phyloP scores from a whole-genome alignment of 352 stramenopile species.

The Globisporangium nunn region DNA sequence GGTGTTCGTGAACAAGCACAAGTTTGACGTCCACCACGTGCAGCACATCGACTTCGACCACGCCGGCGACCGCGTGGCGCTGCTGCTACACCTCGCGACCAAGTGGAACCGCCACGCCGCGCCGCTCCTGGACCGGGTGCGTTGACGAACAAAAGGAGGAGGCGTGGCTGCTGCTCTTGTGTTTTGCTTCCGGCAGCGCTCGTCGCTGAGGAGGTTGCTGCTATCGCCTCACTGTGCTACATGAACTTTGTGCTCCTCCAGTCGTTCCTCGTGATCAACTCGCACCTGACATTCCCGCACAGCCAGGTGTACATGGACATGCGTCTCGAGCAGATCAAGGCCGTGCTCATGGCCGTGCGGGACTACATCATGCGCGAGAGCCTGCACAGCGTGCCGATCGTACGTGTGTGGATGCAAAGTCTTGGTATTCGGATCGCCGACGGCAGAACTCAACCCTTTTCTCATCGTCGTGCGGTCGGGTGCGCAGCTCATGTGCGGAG shows the following conservation, averaged over 20 bases:
- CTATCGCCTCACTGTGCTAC: background rate
- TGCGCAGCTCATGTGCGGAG: conserved; percentile 59
- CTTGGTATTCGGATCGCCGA: background rate
- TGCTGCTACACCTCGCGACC: conserved; percentile 78
- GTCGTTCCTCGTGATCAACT: conserved; percentile 81
- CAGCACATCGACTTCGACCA: conserved; percentile 66
- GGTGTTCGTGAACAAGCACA: conserved; percentile 67
- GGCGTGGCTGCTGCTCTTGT: background rate
- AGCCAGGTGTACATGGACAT: conserved; percentile 73
- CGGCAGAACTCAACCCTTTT: background rate
- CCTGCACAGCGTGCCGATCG: conserved; percentile 62
- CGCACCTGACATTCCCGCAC: conserved; percentile 83
- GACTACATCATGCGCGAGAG: conserved; percentile 58
- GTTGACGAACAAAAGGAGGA: background rate
- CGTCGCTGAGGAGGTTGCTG: background rate
- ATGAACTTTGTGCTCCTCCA: conserved; percentile 5
- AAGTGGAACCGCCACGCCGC: conserved; percentile 58
- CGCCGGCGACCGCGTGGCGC: conserved; percentile 72
- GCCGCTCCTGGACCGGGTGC: conserved; percentile 43
- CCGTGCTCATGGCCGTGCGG: conserved; percentile 60
- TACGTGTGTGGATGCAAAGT: conserved; percentile 11
- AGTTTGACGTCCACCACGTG: conserved; percentile 75
- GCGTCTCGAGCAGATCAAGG: conserved; percentile 73
- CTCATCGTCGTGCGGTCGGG: background rate
- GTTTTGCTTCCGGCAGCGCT: no score